phyloP scores from a whole-genome alignment of 495 filamentous ascomycete genomes.

The Cryomyces minteri region DNA sequence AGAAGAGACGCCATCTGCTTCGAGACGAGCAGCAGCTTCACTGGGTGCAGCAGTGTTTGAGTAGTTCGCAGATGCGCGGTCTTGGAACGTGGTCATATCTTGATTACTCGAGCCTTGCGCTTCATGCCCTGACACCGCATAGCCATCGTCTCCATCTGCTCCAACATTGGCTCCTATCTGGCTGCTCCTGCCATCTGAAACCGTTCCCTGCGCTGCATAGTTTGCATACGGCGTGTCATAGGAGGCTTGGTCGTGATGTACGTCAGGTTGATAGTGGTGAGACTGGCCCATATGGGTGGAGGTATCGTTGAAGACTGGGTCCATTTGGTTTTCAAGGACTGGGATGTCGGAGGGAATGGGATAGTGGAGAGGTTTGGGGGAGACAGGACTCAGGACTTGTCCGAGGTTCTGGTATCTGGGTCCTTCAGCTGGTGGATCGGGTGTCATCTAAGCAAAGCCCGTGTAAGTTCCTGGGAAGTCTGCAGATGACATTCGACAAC shows the following conservation, averaged over 20 bases:
- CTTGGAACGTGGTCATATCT: not conserved
- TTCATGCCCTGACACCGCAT: not conserved
- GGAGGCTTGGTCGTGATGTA: no score
- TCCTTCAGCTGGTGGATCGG: conserved; percentile 37
- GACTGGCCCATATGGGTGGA: conserved; percentile 27
- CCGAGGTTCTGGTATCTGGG: conserved; percentile 36
- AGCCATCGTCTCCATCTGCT: not conserved
- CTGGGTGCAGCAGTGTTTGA: not conserved
- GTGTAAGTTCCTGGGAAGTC: not conserved
- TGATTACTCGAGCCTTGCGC: not conserved
- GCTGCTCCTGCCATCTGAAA: not conserved
- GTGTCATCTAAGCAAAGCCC: conserved; percentile 34
- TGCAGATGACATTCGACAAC: no score
- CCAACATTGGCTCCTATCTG: not conserved
- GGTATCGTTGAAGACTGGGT: conserved; percentile 52
- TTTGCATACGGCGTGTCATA: no score
- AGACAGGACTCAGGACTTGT: conserved; percentile 54
- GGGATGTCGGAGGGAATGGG: conserved; percentile 53
- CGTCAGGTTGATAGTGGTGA: conserved; percentile 2
- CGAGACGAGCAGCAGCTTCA: not conserved
- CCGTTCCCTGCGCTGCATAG: not conserved
- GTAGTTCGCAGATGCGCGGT: not conserved
- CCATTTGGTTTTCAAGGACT: conserved; percentile 54
- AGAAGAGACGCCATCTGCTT: not conserved
- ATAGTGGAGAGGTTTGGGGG: conserved; percentile 50